A percentile compares a stretch with the other conserved stretches of the same genome.
Evolutionary conservation across 1,284 basidiomycete genomes (phyloP).

Genomic region (Rhodotorula sp.): DNA sequence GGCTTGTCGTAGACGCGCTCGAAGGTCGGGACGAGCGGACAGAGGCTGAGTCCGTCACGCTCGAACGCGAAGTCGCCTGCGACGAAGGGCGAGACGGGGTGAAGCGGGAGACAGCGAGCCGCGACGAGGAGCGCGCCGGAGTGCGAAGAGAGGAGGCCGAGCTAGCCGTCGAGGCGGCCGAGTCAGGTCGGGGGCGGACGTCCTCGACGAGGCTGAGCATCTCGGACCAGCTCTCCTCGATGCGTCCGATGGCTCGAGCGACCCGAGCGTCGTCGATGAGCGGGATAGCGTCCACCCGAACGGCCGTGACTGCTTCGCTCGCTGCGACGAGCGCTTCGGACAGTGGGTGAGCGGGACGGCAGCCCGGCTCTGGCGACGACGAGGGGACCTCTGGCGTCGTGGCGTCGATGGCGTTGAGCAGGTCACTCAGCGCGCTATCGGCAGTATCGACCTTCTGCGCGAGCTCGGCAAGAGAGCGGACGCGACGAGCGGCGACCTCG

Average conservation of each 20-base stretch:
- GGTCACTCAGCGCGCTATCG: conserved; percentile 73
- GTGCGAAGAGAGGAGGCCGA: not conserved
- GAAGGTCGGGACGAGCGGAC: not conserved
- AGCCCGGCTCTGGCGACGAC: conserved; percentile 55
- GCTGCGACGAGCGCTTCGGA: conserved; percentile 17
- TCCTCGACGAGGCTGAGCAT: conserved; percentile 53
- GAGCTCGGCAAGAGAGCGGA: conserved; percentile 61
- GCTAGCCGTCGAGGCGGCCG: not conserved
- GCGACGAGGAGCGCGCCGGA: too few species aligned
- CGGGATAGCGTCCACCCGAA: conserved; percentile 20
- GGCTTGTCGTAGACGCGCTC: not conserved
- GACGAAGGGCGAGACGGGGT: conserved; percentile 8
- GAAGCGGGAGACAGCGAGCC: not conserved
- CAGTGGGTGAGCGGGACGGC: not conserved
- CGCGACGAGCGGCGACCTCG: conserved; percentile 56
- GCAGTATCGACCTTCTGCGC: conserved; percentile 59
- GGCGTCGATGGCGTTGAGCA: conserved; percentile 72
- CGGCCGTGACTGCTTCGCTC: conserved; percentile 15
- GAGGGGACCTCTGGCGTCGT: conserved; percentile 60
- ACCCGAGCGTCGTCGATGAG: conserved; percentile 30
- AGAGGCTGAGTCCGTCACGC: conserved; percentile 51
- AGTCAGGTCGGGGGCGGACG: not conserved
- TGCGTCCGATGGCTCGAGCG: conserved; percentile 55
- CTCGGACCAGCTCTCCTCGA: conserved; percentile 74
- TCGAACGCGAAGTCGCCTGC: conserved; percentile 71